phyloP scores from a whole-genome alignment of 1,139 yeast species.

The Yamadazyma blattariae region DNA sequence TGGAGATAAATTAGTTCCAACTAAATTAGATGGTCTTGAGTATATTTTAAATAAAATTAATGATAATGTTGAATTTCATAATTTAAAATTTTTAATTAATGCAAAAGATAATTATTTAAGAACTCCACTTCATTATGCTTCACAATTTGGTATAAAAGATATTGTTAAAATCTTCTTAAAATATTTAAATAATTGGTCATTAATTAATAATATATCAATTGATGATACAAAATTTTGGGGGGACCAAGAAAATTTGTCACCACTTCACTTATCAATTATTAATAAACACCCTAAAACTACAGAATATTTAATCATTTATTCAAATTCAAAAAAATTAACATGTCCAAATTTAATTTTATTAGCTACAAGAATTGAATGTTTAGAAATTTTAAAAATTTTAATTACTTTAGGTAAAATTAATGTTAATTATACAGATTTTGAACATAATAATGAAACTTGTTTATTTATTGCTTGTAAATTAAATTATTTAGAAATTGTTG shows the following conservation, averaged over 20 bases:
- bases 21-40: constrained; percentile 22
- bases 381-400: constrained; percentile 53
- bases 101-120: constrained; percentile 74
- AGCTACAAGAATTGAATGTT: constrained; percentile 69
- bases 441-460: constrained; percentile 71
- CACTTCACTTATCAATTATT: constrained; percentile 77
- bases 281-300: constrained; percentile 84
- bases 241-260: constrained; percentile 80
- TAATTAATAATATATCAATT: constrained; percentile 45
- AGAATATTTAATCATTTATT: constrained; percentile 51
- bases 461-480: constrained; percentile 75
- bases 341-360: constrained; percentile 58
- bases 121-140: constrained; percentile 88
- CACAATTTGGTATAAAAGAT: constrained; percentile 78
- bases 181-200: constrained; percentile 30
- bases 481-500: constrained; percentile 53
- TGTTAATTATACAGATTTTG: constrained; percentile 60
- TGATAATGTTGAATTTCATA: constrained; percentile 23
- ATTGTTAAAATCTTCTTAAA: constrained; percentile 57
- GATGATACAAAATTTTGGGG: constrained; percentile 70
- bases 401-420: constrained; percentile 59
- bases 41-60: constrained; percentile 31
- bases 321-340: constrained; percentile 30
- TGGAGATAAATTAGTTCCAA: constrained; percentile 37
- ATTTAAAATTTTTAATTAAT: constrained; percentile 49